A percentile compares a stretch with the other conserved stretches of the same genome.
Evolutionary conservation across 768 basidiomycete species (phyloP).

Genomic region (Russula olivacea): DNA sequence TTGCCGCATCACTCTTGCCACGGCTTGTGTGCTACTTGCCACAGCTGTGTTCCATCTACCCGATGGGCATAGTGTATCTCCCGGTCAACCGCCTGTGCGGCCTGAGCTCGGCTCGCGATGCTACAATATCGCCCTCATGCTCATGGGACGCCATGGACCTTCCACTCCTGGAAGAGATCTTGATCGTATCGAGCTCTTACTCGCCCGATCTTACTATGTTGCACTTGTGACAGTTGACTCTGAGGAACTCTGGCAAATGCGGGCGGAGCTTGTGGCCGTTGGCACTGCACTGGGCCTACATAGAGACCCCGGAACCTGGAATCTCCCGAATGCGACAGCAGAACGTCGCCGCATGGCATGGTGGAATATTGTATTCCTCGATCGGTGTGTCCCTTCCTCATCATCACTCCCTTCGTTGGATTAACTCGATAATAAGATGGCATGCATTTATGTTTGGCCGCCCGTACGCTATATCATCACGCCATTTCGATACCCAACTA

Average conservation of each 20-base stretch:
- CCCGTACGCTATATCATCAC: constrained; percentile 66
- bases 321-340: constrained; percentile 59
- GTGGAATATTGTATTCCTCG: constrained; percentile 83
- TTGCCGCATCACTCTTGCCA: constrained; percentile 23
- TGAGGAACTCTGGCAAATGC: constrained; percentile 75
- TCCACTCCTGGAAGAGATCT: constrained; percentile 51
- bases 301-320: constrained; percentile 77
- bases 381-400: constrained; percentile 47
- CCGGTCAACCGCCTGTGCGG: constrained; percentile 19
- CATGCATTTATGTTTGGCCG: constrained; percentile 85
- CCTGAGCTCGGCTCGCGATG: constrained; percentile 49
- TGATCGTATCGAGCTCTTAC: constrained; percentile 69
- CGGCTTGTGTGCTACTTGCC: constrained; percentile 23
- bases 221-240: constrained; percentile 67
- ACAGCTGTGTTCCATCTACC: constrained; percentile 22
- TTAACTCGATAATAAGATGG: constrained; percentile 47
- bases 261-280: constrained; percentile 67
- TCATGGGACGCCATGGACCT: constrained; percentile 56
- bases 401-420: constrained; percentile 11
- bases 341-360: constrained; percentile 84
- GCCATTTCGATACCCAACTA: constrained; percentile 78
- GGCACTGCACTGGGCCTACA: constrained; percentile 81
- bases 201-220: constrained; percentile 67
- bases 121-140: constrained; percentile 62
- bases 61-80: constrained; percentile 20